These are phyloP conservation scores for Penicillium sp. DNA, from an alignment of 2,329 filamentous ascomycete genomes.

Conservation along the genomic window DNA sequence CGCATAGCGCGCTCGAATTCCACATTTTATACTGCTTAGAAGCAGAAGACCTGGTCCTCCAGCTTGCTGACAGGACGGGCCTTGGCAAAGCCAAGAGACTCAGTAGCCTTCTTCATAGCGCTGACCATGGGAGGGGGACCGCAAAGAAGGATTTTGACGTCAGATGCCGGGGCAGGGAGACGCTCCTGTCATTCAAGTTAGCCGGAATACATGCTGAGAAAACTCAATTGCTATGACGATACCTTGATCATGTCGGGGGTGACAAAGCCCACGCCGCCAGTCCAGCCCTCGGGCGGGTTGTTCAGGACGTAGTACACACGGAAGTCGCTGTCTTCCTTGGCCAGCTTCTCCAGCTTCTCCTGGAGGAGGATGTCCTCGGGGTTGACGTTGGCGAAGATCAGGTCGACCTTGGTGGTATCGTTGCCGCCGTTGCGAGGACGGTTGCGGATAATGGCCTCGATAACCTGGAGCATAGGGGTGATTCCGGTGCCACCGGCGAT, in stretches of 20 bases:
- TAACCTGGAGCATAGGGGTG: constrained; percentile 96
- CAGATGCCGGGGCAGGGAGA: constrained; percentile 75
- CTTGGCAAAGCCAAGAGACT: constrained; percentile 86
- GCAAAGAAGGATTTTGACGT: constrained; percentile 92
- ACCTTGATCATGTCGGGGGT: constrained; percentile 94
- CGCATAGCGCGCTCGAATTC: background rate
- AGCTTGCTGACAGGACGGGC: constrained; percentile 94
- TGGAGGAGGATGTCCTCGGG: constrained; percentile 86
- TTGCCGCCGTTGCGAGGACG: constrained; percentile 63
- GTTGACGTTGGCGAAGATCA: constrained; percentile 97
- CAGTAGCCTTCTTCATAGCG: constrained; percentile 93
- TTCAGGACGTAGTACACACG: constrained; percentile 93
- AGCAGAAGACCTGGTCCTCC: constrained; percentile 96
- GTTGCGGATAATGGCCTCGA: constrained; percentile 83
- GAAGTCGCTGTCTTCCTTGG: constrained; percentile 74
- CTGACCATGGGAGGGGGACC: constrained; percentile 96
- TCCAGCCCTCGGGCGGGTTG: constrained; percentile 90
- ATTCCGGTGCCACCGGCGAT: constrained; percentile 96
- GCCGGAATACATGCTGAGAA: constrained; percentile 1
- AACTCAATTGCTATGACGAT: constrained; percentile 29
- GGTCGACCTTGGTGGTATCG: constrained; percentile 83
- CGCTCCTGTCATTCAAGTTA: constrained; percentile 37
- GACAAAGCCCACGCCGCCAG: constrained; percentile 89
- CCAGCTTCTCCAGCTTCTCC: constrained; percentile 82
- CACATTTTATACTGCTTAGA: constrained; percentile 54